Evolutionary conservation across 257 asterid species (phyloP).

Genomic region (Solanum clarkiae): DNA sequence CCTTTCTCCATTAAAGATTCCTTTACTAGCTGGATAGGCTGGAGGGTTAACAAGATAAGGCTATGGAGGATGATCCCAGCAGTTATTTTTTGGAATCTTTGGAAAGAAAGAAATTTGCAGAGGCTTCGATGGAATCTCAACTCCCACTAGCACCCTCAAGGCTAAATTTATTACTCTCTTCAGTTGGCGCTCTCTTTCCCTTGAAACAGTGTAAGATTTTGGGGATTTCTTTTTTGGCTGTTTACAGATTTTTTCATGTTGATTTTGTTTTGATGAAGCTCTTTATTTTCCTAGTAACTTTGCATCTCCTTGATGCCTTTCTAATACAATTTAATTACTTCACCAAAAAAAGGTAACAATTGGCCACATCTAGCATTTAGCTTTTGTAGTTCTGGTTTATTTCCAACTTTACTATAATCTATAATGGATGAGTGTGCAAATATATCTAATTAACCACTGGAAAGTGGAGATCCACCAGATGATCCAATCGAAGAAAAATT

Average conservation of each 20-base stretch:
- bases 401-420: background rate
- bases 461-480: background rate
- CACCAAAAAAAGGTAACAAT: background rate
- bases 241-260: background rate
- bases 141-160: background rate
- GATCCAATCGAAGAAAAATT: background rate
- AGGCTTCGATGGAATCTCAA: background rate
- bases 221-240: background rate
- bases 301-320: background rate
- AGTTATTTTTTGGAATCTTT: background rate
- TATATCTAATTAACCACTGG: background rate
- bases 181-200: background rate
- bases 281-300: background rate
- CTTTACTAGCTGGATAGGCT: background rate
- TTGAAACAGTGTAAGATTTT: background rate
- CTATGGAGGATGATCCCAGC: background rate
- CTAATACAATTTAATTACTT: background rate
- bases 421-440: background rate
- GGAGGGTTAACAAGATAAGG: background rate
- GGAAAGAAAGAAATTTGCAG: background rate
- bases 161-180: background rate
- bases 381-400: background rate
- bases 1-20: background rate
- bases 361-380: background rate
- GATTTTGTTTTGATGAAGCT: background rate